phyloP scores from a whole-genome alignment of 2,329 filamentous ascomycete species.

The Pyrenochaeta sp. region DNA sequence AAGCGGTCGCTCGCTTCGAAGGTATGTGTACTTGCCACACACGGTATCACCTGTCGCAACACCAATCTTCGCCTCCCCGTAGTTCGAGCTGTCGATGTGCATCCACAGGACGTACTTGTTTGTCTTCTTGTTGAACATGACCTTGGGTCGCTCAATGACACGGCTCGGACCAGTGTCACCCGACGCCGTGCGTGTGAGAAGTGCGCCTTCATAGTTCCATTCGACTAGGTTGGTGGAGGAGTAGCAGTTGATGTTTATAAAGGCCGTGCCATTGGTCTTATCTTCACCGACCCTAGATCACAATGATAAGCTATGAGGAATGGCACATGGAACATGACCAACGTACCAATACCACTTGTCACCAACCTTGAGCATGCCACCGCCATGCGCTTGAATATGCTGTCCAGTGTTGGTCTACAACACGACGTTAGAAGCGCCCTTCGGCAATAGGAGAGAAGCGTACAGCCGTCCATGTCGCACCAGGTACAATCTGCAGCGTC shows the following conservation, averaged over 20 bases:
- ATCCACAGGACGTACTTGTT: conserved; percentile 72
- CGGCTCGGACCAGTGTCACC: conserved; percentile 68
- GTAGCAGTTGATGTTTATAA: conserved; percentile 73
- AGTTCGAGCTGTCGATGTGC: conserved; percentile 69
- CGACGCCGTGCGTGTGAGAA: conserved; percentile 61
- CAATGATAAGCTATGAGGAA: not conserved
- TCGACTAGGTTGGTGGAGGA: conserved; percentile 68
- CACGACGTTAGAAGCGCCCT: conserved; percentile 6
- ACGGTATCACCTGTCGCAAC: conserved; percentile 67
- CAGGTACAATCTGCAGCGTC: conserved; percentile 48
- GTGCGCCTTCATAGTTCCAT: conserved; percentile 68
- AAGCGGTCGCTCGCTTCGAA: conserved; percentile 56
- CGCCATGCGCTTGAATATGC: conserved; percentile 72
- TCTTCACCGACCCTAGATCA: conserved; percentile 69
- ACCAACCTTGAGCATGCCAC: conserved; percentile 66
- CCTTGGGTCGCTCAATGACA: conserved; percentile 72
- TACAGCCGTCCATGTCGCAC: conserved; percentile 51
- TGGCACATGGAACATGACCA: not conserved
- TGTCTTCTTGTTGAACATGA: conserved; percentile 71
- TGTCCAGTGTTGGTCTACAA: conserved; percentile 53
- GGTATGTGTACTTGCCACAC: conserved; percentile 66
- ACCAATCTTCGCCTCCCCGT: conserved; percentile 69
- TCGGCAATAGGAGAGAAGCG: not conserved
- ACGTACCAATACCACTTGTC: conserved; percentile 64
- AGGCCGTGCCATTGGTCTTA: conserved; percentile 67